phyloP scores from a whole-genome alignment of 2,329 filamentous ascomycete genomes.

The Trichoderma sp. region DNA sequence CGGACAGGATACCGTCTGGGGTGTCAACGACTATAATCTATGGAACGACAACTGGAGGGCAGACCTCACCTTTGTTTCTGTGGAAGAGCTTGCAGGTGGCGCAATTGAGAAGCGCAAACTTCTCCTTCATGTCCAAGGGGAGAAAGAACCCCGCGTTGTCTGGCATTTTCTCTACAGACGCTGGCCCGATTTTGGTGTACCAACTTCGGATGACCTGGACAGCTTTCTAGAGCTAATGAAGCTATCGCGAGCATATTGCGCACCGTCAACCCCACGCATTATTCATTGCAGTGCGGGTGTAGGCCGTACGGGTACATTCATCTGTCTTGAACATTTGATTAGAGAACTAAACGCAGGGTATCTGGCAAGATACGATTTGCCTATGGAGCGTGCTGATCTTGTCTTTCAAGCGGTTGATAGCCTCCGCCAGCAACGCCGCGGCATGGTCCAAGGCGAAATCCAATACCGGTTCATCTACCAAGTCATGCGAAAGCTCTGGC shows the following conservation, averaged over 20 bases:
- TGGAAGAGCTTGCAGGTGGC: slow-evolving; percentile 56
- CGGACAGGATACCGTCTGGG: slow-evolving; percentile 43
- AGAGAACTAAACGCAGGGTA: slow-evolving; percentile 76
- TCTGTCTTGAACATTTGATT: slow-evolving; percentile 89
- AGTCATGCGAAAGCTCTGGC: slow-evolving; percentile 74
- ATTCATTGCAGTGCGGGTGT: slow-evolving; percentile 91
- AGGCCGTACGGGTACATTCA: slow-evolving; percentile 92
- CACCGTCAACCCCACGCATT: slow-evolving; percentile 66
- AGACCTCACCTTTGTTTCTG: slow-evolving; percentile 65
- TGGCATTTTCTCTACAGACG: slow-evolving; percentile 84
- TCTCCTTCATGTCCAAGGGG: slow-evolving; percentile 53
- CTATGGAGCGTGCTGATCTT: slow-evolving; percentile 54
- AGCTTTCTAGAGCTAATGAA: slow-evolving; percentile 70
- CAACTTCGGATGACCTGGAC: slow-evolving; percentile 65
- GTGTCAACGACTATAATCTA: slow-evolving; percentile 63
- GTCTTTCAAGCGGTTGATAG: slow-evolving; percentile 77
- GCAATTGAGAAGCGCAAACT: slow-evolving; percentile 76
- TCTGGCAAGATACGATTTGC: slow-evolving; percentile 51
- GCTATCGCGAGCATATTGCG: slow-evolving; percentile 62
- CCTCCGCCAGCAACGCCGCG: slow-evolving; percentile 83
- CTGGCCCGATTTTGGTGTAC: slow-evolving; percentile 91
- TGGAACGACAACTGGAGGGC: slow-evolving; percentile 69
- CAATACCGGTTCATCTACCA: slow-evolving; percentile 91
- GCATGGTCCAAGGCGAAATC: slow-evolving; percentile 89
- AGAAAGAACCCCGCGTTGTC: slow-evolving; percentile 58